A percentile compares a stretch with the other conserved stretches of the same genome.
Conservation (phyloP, 345 rosid species). For the Leavenworthia alabamica region DNA sequence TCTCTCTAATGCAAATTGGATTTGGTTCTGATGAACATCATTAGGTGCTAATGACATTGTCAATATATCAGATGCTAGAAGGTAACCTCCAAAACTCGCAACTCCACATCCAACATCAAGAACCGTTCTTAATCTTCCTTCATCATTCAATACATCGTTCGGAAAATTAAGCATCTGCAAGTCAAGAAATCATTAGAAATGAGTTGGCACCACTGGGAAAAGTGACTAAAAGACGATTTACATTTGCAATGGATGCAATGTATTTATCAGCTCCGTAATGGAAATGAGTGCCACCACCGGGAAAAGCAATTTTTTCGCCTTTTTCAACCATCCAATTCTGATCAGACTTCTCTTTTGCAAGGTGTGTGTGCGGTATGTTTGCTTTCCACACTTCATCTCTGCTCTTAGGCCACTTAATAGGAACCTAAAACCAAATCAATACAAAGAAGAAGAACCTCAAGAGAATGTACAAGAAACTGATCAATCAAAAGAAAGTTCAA, state of each 20-base stretch:
- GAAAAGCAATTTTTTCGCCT: conserved; percentile 85
- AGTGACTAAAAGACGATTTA: conserved; percentile 33
- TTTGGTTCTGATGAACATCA: conserved; percentile 99
- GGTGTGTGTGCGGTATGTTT: conserved; percentile 98
- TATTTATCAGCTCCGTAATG: conserved; percentile 98
- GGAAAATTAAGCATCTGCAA: conserved; percentile 95
- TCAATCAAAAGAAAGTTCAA: not conserved
- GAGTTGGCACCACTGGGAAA: not conserved
- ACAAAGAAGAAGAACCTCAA: not conserved
- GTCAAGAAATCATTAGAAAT: conserved; percentile 3
- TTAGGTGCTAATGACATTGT: conserved; percentile 95
- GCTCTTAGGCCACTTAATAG: conserved; percentile 98
- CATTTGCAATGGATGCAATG: conserved; percentile 89
- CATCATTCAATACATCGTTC: conserved; percentile 56
- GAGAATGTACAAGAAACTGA: not conserved
- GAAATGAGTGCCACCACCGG: conserved; percentile 99
- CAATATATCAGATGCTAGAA: conserved; percentile 75
- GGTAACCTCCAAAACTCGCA: conserved; percentile 96
- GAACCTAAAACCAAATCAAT: conserved; percentile 59
- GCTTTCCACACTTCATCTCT: conserved; percentile 99
- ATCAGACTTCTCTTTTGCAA: conserved; percentile 95
- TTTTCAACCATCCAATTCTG: conserved; percentile 99
- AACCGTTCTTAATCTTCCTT: conserved; percentile 76
- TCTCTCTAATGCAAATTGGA: conserved; percentile 96
- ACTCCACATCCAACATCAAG: conserved; percentile 99